Percentiles rank a stretch among this genome's conserved stretches.
Conservation (phyloP, 768 basidiomycete genomes). For the Thelephora ganbajun region DNA sequence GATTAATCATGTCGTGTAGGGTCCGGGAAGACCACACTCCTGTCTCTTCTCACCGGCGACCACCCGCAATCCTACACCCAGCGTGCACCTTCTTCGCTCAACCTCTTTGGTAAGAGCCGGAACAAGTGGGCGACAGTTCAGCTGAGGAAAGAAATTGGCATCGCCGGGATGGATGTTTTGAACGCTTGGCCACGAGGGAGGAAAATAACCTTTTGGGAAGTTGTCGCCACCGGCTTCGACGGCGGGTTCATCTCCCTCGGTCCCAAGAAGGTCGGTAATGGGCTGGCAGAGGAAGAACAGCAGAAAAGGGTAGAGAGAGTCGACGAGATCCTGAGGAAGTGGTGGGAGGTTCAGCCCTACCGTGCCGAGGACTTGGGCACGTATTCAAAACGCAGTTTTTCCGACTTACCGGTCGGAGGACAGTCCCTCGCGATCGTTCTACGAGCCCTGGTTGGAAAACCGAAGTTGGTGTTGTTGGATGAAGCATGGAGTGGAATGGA, state of each 20-base stretch:
- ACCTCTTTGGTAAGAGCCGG: slow-evolving; percentile 51
- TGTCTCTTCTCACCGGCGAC: slow-evolving; percentile 83
- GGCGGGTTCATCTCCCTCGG: slow-evolving; percentile 58
- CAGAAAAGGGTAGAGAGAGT: slow-evolving; percentile 28
- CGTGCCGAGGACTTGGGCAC: slow-evolving; percentile 10
- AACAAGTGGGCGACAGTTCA: slow-evolving; percentile 50
- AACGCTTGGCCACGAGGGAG: slow-evolving; percentile 76
- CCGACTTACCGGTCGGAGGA: slow-evolving; percentile 52
- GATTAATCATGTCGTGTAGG: slow-evolving; percentile 27
- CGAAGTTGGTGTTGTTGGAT: slow-evolving; percentile 71
- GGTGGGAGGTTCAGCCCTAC: slow-evolving; percentile 26
- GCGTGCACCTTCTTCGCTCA: slow-evolving; percentile 25
- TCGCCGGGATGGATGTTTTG: slow-evolving; percentile 80
- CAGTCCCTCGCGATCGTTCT: slow-evolving; percentile 76
- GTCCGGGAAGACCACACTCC: slow-evolving; percentile 89
- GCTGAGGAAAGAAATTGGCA: slow-evolving; percentile 56
- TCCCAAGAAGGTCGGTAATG: slow-evolving; percentile 30
- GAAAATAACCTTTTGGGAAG: slow-evolving; percentile 61
- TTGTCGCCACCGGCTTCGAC: slow-evolving; percentile 78
- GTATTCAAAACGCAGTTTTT: slow-evolving; percentile 43
- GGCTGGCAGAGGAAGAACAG: slow-evolving; percentile 20
- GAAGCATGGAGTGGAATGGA: slow-evolving; percentile 95
- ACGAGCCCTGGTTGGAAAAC: slow-evolving; percentile 67
- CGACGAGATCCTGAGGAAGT: slow-evolving; percentile 41
- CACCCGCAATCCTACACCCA: slow-evolving; percentile 92